Evolutionary conservation across 805 yeast species (phyloP).

Genomic region (Suhomyces sp.): DNA sequence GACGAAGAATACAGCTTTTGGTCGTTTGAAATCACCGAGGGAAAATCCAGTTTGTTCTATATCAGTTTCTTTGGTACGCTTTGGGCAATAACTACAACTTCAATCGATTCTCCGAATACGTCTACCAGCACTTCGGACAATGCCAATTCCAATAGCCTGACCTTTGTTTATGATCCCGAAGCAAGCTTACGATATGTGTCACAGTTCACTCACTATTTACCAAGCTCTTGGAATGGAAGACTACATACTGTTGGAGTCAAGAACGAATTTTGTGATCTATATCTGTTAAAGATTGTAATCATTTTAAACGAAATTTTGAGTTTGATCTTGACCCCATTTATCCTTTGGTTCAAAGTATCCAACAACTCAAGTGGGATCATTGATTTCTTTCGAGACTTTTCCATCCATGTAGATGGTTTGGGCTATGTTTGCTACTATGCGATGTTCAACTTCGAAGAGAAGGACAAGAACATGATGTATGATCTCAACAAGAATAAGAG

Average conservation of each 20-base stretch:
- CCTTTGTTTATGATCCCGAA: conserved; percentile 86
- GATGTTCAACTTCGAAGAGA: conserved; percentile 77
- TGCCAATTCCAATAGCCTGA: conserved; percentile 21
- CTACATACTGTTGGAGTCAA: conserved; percentile 85
- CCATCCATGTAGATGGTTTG: conserved; percentile 88
- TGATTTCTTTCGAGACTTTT: conserved; percentile 86
- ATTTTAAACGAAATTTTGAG: conserved; percentile 78
- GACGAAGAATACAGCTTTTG: conserved; percentile 78
- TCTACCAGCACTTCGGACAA: conserved; percentile 22
- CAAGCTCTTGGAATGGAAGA: conserved; percentile 80
- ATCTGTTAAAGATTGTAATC: conserved; percentile 68
- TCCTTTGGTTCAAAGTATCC: conserved; percentile 83
- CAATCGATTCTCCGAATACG: conserved; percentile 37
- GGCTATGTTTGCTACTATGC: conserved; percentile 96
- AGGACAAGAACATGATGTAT: conserved; percentile 45
- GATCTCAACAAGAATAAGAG: conserved; percentile 21
- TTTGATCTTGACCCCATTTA: conserved; percentile 79
- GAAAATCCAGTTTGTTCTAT: conserved; percentile 79
- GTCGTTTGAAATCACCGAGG: conserved; percentile 82
- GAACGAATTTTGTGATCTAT: conserved; percentile 74
- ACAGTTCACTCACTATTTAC: conserved; percentile 86
- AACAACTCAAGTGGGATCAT: conserved; percentile 69
- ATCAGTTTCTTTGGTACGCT: conserved; percentile 85
- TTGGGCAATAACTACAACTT: conserved; percentile 77
- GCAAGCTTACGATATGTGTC: conserved; percentile 76